Evolutionary conservation across 106 monocot genomes (phyloP), one percentile per base, ranked within the genome.

Genomic region (Posidonia australis): DNA sequence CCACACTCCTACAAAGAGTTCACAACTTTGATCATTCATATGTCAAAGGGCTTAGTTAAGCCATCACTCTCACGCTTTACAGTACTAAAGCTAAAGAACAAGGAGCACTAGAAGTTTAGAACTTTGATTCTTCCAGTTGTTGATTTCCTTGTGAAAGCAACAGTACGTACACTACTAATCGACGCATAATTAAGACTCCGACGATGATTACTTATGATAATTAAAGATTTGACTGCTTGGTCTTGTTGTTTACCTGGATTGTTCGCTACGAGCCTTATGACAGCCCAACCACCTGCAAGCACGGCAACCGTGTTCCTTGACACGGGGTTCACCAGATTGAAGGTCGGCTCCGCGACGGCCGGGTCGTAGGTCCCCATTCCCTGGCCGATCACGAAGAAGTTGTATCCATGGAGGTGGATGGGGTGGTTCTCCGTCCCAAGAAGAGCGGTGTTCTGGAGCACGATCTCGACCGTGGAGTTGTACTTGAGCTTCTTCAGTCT

Each of bases 231-330:
- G n/a, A n/a, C n/a, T n/a, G n/a, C n/a, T n/a, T n/a, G n/a, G n/a
- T n/a, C n/a, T n/a, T n/a, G 36, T 23, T 18, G 16, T 20, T 42
- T 70, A 78, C 78, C 78, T 45, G 78, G 78, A 57, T 78, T 73
- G 47, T 78, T 46, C 9, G 78, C 78, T 5, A 32, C 44, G 68
- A 78, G 72, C 7, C 78, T 26, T 13, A 78, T 78, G 59, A 73
- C 78, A 5, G 72, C 68, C 78, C 78, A 78, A 7, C 78, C 78
- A 13, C 57, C 68, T 0, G 13, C 48, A 5, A 72, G 78, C 9
- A 78, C 78, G 1, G 73, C 73, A 32, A 78, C 43, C 45, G 78
- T 78, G 73, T 78, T 78, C 68, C 73, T 61, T 19, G 57, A 60
- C 31, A 36, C 72, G 1, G 78, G 78, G 41, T 78, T 26, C 32